Base-by-base conservation (phyloP, 768 basidiomycete genomes). In the Kondoa malvinella region DNA sequence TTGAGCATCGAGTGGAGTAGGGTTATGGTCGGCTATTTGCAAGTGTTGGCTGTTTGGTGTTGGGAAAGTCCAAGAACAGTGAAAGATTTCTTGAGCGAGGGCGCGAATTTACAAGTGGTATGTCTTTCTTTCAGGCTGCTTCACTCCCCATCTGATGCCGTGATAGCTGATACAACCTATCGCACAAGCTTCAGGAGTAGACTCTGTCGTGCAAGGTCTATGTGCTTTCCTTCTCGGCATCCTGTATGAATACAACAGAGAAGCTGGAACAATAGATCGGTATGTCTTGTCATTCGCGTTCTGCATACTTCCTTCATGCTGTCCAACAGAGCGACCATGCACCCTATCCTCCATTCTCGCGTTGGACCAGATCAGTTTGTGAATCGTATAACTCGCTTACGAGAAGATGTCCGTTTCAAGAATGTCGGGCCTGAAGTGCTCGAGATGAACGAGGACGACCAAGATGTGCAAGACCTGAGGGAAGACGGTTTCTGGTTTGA, bases 211-310 rank as follows among this genome's bases (percentile, higher is more conserved):
- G 1, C 91, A 92, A 67, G 91, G 89, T 1, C 80, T 97, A 21
- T 92, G 88, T 64, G 86, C 88, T 1, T 94, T 95, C 80, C 80
- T 97, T 1, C 82, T 99, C 8, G 92, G 92, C 25, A 81, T 91
- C 34, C 91, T 91, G 78, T 99, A 97, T 75, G 92, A 97, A 78
- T 97, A 87, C 80, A 89, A 96, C 76, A 84, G 89, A 56, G 88
- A 95, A 73, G 89, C 92, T 0, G 92, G 92, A 16, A 90, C 95
- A 74, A 89, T 97, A 66, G 90, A 89, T n/a, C 82, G 94, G 88
- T 88, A 65, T 66, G 83, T 66, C 21, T 26, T 56, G 1, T 33
- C 33, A 56, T 3, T 63, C 14, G 40, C 61, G 56, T 26, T 50
- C 30, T 31, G 31, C 34, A 57, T 61, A 17, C 65, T 40, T n/a